Percentiles rank a stretch among this genome's conserved stretches.
Conservation (phyloP, 1,139 yeast species). For the Hansenula sp. region DNA sequence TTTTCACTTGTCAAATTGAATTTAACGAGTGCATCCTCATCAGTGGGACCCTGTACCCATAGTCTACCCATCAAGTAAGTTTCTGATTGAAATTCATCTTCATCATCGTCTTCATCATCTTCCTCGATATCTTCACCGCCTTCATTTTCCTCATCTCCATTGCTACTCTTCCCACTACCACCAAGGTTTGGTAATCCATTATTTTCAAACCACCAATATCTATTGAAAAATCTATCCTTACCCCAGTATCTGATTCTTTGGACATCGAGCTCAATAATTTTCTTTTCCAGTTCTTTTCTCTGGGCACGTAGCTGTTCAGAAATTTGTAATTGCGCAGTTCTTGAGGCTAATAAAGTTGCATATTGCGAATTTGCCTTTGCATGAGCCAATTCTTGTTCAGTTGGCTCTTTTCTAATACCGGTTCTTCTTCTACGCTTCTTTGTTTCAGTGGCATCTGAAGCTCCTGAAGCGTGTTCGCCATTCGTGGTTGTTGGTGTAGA, state of each 20-base stretch:
- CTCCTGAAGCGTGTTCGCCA: conserved; percentile 15
- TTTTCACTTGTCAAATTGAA: conserved; percentile 35
- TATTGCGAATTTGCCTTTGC: conserved; percentile 45
- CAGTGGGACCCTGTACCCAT: conserved; percentile 92
- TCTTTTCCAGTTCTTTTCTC: conserved; percentile 50
- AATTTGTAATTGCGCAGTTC: conserved; percentile 36
- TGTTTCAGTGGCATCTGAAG: conserved; percentile 10
- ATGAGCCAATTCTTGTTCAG: conserved; percentile 45
- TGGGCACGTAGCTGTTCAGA: conserved; percentile 43
- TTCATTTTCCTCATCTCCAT: conserved; percentile 34
- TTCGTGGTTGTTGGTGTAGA: conserved; percentile 18
- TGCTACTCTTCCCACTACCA: conserved; percentile 35
- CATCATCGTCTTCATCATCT: conserved; percentile 33
- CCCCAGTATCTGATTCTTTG: conserved; percentile 81
- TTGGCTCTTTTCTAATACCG: conserved; percentile 40
- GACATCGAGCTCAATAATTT: conserved; percentile 63
- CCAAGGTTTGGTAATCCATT: conserved; percentile 71
- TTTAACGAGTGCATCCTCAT: conserved; percentile 49
- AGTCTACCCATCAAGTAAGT: conserved; percentile 81
- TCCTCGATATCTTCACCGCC: conserved; percentile 34
- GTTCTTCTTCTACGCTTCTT: conserved; percentile 25
- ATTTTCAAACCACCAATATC: conserved; percentile 95
- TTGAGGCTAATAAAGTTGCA: conserved; percentile 38
- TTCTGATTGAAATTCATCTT: conserved; percentile 42
- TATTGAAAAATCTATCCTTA: conserved; percentile 74